These are phyloP conservation scores for Nannochloropsis limnetica DNA, from an alignment of 352 stramenopile species.

Conservation along the genomic window DNA sequence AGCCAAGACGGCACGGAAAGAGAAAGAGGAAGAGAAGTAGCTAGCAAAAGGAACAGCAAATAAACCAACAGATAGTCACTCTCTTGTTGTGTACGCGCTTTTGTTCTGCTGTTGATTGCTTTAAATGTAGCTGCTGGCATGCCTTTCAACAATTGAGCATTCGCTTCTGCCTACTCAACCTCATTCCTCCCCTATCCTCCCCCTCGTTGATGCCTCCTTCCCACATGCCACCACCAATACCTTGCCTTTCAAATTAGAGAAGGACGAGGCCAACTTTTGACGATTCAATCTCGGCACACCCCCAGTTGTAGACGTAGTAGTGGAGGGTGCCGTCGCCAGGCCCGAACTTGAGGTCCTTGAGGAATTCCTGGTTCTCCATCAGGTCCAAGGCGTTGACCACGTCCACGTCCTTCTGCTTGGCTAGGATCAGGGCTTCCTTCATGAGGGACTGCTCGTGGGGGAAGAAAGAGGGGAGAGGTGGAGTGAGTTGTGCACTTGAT, in stretches of 20 bases:
- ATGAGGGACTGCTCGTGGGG: conserved; percentile 57
- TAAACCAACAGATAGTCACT: background rate
- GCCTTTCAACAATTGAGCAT: background rate
- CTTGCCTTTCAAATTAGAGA: conserved; percentile 54
- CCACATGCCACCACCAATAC: background rate
- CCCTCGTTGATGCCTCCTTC: background rate
- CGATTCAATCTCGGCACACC: conserved; percentile 65
- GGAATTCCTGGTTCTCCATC: conserved; percentile 70
- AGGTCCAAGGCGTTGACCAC: conserved; percentile 85
- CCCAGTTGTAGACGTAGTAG: conserved; percentile 92
- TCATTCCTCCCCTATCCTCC: background rate
- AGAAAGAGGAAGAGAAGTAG: background rate
- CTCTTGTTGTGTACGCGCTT: background rate
- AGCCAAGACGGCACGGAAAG: background rate
- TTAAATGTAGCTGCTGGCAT: background rate
- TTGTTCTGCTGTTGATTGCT: background rate
- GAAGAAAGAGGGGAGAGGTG: background rate
- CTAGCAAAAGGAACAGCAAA: no score
- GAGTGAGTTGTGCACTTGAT: no score
- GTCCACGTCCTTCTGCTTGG: conserved; percentile 65
- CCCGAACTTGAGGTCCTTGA: conserved; percentile 73
- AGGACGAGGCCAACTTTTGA: conserved; percentile 76
- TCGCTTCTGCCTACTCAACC: background rate
- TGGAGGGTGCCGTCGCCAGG: conserved; percentile 79
- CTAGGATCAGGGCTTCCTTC: conserved; percentile 71